phyloP scores from a whole-genome alignment of 2,329 filamentous ascomycete species.

The Aspergillus sp. region DNA sequence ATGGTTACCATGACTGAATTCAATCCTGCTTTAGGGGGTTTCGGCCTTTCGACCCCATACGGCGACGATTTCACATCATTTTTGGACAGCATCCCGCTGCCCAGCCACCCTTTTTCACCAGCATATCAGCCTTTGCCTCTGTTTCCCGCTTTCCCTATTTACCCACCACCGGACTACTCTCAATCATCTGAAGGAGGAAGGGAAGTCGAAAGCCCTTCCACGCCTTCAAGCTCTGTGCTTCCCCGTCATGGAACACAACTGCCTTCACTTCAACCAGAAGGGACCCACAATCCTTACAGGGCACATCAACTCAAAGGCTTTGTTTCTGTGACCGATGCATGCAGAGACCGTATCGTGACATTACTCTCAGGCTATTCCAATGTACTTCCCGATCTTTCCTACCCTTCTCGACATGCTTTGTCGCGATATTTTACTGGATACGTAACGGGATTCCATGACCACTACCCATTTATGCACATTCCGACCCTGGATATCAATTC shows the following conservation, averaged over 20 bases:
- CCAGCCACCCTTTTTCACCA: conserved; percentile 28
- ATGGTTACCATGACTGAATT: too few species aligned
- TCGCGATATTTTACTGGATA: conserved; percentile 30
- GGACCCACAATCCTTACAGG: conserved; percentile 18
- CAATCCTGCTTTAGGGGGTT: conserved; percentile 7
- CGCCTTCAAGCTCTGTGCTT: conserved; percentile 25
- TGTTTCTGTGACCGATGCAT: conserved; percentile 26
- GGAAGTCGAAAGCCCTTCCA: conserved; percentile 9
- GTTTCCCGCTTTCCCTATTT: conserved; percentile 21
- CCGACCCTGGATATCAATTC: conserved; percentile 24
- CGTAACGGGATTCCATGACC: conserved; percentile 27
- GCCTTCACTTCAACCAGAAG: conserved; percentile 28
- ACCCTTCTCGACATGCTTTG: conserved; percentile 28
- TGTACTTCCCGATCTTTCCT: conserved; percentile 20
- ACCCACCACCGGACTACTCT: conserved; percentile 17
- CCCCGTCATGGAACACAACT: conserved; percentile 29
- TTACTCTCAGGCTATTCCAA: conserved; percentile 19
- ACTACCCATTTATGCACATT: conserved; percentile 30
- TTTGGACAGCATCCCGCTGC: conserved; percentile 28
- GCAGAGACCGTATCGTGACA: conserved; percentile 21
- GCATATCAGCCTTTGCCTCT: conserved; percentile 29
- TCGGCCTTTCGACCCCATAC: conserved; percentile 15
- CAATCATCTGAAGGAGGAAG: conserved; percentile 13
- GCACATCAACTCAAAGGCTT: conserved; percentile 22
- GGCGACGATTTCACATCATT: conserved; percentile 32